Conservation (phyloP, 2,329 filamentous ascomycete genomes). For the Colletotrichum sp. region DNA sequence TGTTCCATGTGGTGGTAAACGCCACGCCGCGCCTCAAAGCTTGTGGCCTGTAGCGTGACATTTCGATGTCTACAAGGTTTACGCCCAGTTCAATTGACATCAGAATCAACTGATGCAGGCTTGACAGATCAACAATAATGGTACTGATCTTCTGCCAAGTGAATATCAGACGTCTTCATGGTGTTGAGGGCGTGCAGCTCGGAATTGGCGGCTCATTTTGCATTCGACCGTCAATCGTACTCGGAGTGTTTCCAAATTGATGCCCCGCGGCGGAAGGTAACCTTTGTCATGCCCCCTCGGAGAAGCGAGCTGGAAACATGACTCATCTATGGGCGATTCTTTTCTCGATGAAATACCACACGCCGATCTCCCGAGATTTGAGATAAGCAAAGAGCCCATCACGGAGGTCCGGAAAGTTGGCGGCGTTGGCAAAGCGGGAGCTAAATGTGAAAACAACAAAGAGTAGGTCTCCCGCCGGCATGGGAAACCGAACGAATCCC, state of each 20-base stretch:
- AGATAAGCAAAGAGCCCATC: not conserved
- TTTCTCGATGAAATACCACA: not conserved
- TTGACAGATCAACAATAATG: not conserved
- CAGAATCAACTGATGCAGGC: not conserved
- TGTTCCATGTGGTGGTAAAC: not conserved
- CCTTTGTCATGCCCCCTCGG: not conserved
- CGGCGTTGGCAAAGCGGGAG: not conserved
- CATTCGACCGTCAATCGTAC: not conserved
- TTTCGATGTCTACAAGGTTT: not conserved
- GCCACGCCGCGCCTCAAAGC: not conserved
- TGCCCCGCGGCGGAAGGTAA: not conserved
- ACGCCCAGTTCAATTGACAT: not conserved
- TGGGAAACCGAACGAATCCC: not conserved
- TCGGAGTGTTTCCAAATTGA: not conserved
- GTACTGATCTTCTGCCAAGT: not conserved
- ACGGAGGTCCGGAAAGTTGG: not conserved
- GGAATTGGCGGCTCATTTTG: not conserved
- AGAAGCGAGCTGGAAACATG: not conserved
- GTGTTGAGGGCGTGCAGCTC: not conserved
- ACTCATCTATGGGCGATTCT: not conserved
- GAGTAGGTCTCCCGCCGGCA: not conserved
- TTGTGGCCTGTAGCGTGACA: not conserved
- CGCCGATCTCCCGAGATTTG: not conserved
- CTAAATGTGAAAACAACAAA: not conserved
- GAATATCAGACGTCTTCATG: not conserved